phyloP scores from a whole-genome alignment of 306 rosid genomes.

The Mucuna pruriens region DNA sequence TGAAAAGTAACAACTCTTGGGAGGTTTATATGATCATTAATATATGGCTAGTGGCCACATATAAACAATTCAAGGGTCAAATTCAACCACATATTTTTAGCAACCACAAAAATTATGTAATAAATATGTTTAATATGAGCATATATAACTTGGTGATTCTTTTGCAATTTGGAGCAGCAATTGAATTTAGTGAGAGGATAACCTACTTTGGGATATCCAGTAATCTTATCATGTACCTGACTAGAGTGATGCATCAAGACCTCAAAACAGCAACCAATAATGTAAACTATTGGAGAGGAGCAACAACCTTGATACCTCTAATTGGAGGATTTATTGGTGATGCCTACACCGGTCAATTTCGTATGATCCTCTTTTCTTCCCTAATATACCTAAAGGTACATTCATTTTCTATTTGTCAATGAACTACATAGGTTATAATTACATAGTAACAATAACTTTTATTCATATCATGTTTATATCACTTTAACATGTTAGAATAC shows the following conservation, averaged over 20 bases:
- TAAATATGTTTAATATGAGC: background rate
- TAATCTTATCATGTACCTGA: slow-evolving; percentile 48
- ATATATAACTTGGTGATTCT: background rate
- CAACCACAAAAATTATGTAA: too few species aligned
- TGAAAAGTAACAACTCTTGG: too few species aligned
- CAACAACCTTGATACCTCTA: slow-evolving; percentile 53
- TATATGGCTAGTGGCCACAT: background rate
- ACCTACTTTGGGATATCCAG: slow-evolving; percentile 44
- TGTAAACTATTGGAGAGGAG: slow-evolving; percentile 55
- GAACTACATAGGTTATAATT: background rate
- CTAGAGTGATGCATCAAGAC: slow-evolving; percentile 52
- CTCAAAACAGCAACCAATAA: slow-evolving; percentile 50
- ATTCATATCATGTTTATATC: background rate
- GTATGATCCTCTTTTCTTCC: slow-evolving; percentile 42
- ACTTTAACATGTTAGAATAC: too few species aligned
- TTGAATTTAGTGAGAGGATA: slow-evolving; percentile 45
- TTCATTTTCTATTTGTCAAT: background rate
- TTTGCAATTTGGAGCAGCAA: slow-evolving; percentile 31
- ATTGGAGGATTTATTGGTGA: slow-evolving; percentile 50
- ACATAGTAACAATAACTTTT: background rate
- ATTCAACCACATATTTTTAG: background rate
- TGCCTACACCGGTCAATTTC: slow-evolving; percentile 54
- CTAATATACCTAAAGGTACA: slow-evolving; percentile 45
- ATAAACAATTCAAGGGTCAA: background rate
- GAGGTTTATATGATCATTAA: background rate